phyloP scores from a whole-genome alignment of 1,284 basidiomycete genomes.

The Vanrija sp. region DNA sequence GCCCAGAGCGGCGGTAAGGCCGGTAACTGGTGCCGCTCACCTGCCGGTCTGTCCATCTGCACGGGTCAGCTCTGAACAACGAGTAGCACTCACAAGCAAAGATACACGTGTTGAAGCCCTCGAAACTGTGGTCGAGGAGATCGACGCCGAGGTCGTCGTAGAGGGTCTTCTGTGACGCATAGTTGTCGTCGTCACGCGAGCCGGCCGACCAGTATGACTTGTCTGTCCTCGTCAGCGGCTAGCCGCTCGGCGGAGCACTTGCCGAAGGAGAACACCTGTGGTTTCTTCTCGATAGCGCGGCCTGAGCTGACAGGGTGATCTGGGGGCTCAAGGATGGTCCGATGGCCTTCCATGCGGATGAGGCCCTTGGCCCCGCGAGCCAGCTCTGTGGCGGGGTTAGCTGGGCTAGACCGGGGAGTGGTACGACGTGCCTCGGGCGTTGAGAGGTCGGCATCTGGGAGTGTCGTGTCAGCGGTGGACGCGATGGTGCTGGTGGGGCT shows the following conservation, averaged over 20 bases:
- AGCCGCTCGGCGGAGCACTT: slow-evolving; percentile 6
- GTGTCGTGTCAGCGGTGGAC: slow-evolving; percentile 4
- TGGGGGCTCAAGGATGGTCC: slow-evolving; percentile 85
- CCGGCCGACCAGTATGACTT: slow-evolving; percentile 95
- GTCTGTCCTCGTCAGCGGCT: slow-evolving; percentile 51
- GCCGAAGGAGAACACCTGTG: slow-evolving; percentile 78
- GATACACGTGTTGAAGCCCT: slow-evolving; percentile 97
- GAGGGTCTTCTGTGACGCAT: slow-evolving; percentile 88
- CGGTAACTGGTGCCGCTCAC: background rate
- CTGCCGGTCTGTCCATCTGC: background rate
- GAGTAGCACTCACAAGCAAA: slow-evolving; percentile 74
- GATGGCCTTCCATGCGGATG: slow-evolving; percentile 87
- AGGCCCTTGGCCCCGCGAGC: slow-evolving; percentile 84
- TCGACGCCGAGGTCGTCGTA: slow-evolving; percentile 94
- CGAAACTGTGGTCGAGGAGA: slow-evolving; percentile 87
- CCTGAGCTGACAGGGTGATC: slow-evolving; percentile 49
- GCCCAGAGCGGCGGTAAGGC: background rate
- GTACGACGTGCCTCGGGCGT: slow-evolving; percentile 70
- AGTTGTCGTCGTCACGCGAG: slow-evolving; percentile 74
- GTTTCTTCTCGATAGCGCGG: slow-evolving; percentile 78
- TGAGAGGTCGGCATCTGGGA: slow-evolving; percentile 82
- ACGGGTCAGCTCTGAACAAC: too few relatives aligned
- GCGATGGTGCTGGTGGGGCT: too few relatives aligned
- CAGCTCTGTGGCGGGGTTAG: slow-evolving; percentile 59
- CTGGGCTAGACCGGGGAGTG: background rate